These are phyloP conservation scores for Saccharomyces hybrid DNA, from an alignment of 1,139 yeast genomes.

Conservation along the genomic window DNA sequence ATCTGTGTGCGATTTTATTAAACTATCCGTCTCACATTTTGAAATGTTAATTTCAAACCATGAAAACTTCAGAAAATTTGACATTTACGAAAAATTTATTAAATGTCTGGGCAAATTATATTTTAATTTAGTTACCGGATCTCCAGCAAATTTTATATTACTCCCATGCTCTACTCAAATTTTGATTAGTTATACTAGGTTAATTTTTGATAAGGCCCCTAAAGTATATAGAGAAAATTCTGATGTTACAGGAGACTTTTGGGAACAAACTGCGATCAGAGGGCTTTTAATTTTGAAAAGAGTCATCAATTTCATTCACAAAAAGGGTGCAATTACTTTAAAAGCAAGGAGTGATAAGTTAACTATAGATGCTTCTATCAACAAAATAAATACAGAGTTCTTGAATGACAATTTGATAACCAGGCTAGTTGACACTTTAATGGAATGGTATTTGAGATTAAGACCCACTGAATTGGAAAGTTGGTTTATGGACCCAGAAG, in stretches of 20 bases:
- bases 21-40: slow-evolving; percentile 51
- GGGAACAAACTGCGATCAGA: slow-evolving; percentile 71
- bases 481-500: slow-evolving; percentile 86
- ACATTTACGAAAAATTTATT: slow-evolving; percentile 59
- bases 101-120: slow-evolving; percentile 72
- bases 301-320: slow-evolving; percentile 52
- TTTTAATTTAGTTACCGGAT: slow-evolving; percentile 36
- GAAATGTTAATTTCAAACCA: slow-evolving; percentile 48
- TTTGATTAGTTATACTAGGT: slow-evolving; percentile 47
- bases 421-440: slow-evolving; percentile 56
- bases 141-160: slow-evolving; percentile 65
- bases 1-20: slow-evolving; percentile 50
- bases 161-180: slow-evolving; percentile 58
- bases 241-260: slow-evolving; percentile 50
- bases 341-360: slow-evolving; percentile 52
- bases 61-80: slow-evolving; percentile 43
- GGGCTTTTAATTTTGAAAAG: slow-evolving; percentile 60
- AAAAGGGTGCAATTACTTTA: slow-evolving; percentile 57
- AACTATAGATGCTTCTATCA: slow-evolving; percentile 54
- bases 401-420: slow-evolving; percentile 51
- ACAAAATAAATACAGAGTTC: slow-evolving; percentile 43
- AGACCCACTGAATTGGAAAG: slow-evolving; percentile 68
- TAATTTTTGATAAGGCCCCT: slow-evolving; percentile 57
- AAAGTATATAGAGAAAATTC: slow-evolving; percentile 43
- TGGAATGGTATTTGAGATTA: slow-evolving; percentile 64